These are phyloP conservation scores for Colletotrichum magnum DNA, from an alignment of 2,329 filamentous ascomycete species.

Conservation along the genomic window DNA sequence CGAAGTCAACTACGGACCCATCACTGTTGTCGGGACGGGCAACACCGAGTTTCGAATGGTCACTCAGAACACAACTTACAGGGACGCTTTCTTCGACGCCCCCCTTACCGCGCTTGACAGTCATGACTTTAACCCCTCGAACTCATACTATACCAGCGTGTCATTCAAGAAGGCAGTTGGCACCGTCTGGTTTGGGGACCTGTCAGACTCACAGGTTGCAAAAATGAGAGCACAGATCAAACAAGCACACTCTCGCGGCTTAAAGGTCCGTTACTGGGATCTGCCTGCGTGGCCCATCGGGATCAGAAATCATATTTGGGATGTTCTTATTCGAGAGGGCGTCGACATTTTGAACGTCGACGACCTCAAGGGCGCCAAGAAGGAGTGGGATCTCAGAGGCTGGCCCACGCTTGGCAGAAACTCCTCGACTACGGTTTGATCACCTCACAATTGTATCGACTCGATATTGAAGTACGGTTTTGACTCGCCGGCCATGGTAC, in stretches of 20 bases:
- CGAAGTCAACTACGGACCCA: slow-evolving; percentile 64
- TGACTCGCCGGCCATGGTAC: neutral
- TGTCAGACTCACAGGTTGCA: slow-evolving; percentile 60
- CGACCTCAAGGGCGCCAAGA: slow-evolving; percentile 63
- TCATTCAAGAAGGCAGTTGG: slow-evolving; percentile 70
- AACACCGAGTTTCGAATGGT: slow-evolving; percentile 72
- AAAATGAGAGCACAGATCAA: slow-evolving; percentile 61
- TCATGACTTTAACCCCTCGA: slow-evolving; percentile 61
- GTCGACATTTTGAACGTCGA: slow-evolving; percentile 75
- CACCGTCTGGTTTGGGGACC: slow-evolving; percentile 57
- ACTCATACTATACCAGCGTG: slow-evolving; percentile 77
- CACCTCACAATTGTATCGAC: too few relatives aligned
- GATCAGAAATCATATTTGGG: slow-evolving; percentile 70
- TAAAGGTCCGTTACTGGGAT: slow-evolving; percentile 74
- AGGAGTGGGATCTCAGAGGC: slow-evolving; percentile 52
- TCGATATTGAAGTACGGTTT: neutral
- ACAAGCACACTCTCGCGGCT: slow-evolving; percentile 65
- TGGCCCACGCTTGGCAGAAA: slow-evolving; percentile 31
- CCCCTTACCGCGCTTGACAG: slow-evolving; percentile 63
- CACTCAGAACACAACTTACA: slow-evolving; percentile 64
- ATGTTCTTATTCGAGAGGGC: slow-evolving; percentile 67
- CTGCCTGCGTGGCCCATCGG: slow-evolving; percentile 69
- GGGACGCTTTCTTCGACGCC: slow-evolving; percentile 78
- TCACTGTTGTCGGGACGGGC: slow-evolving; percentile 80
- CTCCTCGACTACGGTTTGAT: slow-evolving; percentile 18